Base-by-base conservation (phyloP, 352 stramenopile genomes). In the Detonula confervacea region DNA sequence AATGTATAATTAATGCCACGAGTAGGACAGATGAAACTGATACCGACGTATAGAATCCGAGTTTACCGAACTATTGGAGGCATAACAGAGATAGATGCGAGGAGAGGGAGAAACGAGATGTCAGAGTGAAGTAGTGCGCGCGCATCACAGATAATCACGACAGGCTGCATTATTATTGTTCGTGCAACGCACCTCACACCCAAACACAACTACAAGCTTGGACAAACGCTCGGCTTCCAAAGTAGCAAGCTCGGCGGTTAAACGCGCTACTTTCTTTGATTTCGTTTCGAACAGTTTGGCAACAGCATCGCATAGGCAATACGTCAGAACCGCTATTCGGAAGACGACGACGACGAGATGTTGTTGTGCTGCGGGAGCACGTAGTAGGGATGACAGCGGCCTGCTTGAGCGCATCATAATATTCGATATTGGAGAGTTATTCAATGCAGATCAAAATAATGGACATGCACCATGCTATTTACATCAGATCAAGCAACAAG, bases 201-300 rank as follows among this genome's bases (percentile, higher is more conserved):
- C 63, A 56, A 81, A 75, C 1, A 81, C 33, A 22, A 73, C 30
- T n/a, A 75, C 66, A 11, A 81, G 30, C 9, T 74, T 75, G n/a
- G 54, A 66, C 9, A 73, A 25, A 27, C 64, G 22, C 65, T 81
- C 73, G 27, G 46, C 66, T 62, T 80, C 71, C n/a, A 81, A 52
- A n/a, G 30, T 22, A 25, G 73, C 64, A 16, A 75, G 35, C 44
- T 81, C 73, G 29, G 59, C 54, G 7, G 56, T 64, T 24, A 81
- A 22, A n/a, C 73, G 54, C 20, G 62, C 63, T 18, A 73, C 63
- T 55, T 72, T 81, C 27, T 64, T 47, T 30, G 65, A 51, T 46
- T 81, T 81, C 33, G 63, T 37, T 55, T 81, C 73, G 35, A 81
- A 81, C 51, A 81, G 9, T 54, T 65, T 66, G 7, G 73, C 62